Base-by-base conservation (phyloP, 345 rosid genomes). In the Arabidopsis suecica region DNA sequence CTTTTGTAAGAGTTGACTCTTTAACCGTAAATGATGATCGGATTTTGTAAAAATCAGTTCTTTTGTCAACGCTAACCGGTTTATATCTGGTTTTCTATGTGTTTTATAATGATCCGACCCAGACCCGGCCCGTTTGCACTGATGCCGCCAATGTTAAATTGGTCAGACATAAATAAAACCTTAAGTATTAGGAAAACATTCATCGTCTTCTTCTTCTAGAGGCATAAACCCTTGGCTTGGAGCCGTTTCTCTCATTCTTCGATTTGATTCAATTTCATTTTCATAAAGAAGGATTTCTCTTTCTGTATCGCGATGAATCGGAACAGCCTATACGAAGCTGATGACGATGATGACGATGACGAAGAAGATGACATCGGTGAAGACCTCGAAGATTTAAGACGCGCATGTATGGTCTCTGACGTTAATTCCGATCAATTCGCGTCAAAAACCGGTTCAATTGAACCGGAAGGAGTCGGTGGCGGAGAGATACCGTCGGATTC, bases 381-480 rank as follows among this genome's bases (percentile, higher is more conserved):
- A 59, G 98, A 90, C 81, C 69, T 91, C 82, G 98, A 91, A 71
- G 93, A 91, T 25, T 78, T 94, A 57, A 80, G 89, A 75, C 88
- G 81, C 55, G 97, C 97, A 49, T 94, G 91, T 80, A 54, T 82
- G 11, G 65, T 82, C 11, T 30, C 93, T 16, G 93, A 88, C 28
- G 38, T 88, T 18, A 81, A 84, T 82, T 72, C 80, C 63, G 63
- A 82, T 48, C 78, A 70, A n/a, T 13, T 11, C 12, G 50, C 72
- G 8, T 8, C 66, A 2, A 61, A 65, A 66, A 6, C 72, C 36
- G 32, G 20, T 23, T 51, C 49, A n/a, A 53, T 38, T 28, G 53
- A 49, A 37, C 23, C 69, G 13, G 62, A 33, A 16, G 60, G 37
- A 59, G 56, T 56, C 72, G 20, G 60, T 36, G 70, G 56, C 12